Conservation (phyloP, 2,329 filamentous ascomycete species). For the Sporothrix pseudoabietina region DNA sequence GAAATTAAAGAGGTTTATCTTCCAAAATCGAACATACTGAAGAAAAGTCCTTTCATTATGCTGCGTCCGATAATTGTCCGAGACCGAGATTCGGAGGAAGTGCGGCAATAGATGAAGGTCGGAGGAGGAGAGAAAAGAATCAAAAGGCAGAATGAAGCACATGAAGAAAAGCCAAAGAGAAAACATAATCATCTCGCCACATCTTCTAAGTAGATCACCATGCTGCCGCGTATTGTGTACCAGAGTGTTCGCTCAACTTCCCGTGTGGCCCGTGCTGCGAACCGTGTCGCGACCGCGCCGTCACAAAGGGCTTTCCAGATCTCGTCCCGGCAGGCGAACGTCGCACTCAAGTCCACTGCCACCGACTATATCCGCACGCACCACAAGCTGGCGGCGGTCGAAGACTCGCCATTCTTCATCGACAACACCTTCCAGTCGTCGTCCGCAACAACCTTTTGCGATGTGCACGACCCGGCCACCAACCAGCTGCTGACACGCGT, state of each 20-base stretch:
- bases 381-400: slow-evolving; percentile 42
- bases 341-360: slow-evolving; percentile 22
- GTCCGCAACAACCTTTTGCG: slow-evolving; percentile 71
- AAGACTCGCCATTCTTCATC: slow-evolving; percentile 77
- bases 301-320: background rate
- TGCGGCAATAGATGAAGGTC: background rate
- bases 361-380: slow-evolving; percentile 24
- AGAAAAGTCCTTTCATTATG: background rate
- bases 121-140: background rate
- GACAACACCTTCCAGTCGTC: slow-evolving; percentile 77
- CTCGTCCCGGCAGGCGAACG: background rate
- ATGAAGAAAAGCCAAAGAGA: background rate
- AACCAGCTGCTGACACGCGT: slow-evolving; percentile 84
- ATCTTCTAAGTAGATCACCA: background rate
- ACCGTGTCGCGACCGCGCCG: background rate
- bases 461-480: slow-evolving; percentile 79
- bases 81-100: background rate
- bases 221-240: background rate
- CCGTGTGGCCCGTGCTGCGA: background rate
- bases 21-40: too few species aligned
- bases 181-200: background rate
- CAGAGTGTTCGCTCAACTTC: background rate
- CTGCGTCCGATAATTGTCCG: background rate
- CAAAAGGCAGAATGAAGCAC: background rate
- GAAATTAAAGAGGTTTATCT: background rate